Percentiles rank a stretch among this genome's conserved stretches.
Conservation (phyloP, 2,329 filamentous ascomycete genomes). For the Monilinia vaccinii-corymbosi region DNA sequence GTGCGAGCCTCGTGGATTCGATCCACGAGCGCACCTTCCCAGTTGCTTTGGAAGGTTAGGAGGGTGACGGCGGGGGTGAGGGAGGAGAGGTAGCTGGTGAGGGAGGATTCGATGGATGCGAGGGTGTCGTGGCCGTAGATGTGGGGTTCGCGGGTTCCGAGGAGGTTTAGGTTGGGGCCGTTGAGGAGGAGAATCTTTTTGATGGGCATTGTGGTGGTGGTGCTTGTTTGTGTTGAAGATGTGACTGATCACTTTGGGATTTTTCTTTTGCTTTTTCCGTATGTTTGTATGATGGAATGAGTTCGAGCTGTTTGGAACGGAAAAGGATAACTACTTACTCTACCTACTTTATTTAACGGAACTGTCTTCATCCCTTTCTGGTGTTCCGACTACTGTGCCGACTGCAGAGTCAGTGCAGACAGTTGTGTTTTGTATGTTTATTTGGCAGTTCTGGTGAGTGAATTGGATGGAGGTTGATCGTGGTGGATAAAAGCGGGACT, state of each 20-base stretch:
- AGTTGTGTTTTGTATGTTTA: not conserved
- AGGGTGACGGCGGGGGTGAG: slow-evolving; percentile 33
- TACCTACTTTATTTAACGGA: not conserved
- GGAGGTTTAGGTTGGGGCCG: slow-evolving; percentile 75
- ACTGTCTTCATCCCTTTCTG: not conserved
- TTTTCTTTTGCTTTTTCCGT: no score
- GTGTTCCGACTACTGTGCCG: not conserved
- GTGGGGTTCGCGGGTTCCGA: slow-evolving; percentile 64
- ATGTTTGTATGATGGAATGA: not conserved
- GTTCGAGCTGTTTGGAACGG: not conserved
- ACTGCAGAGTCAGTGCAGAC: no score
- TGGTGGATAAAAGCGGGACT: not conserved
- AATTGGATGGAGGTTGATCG: not conserved
- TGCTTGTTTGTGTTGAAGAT: no score
- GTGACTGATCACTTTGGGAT: no score
- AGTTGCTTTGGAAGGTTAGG: slow-evolving; percentile 63
- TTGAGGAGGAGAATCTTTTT: slow-evolving; percentile 60
- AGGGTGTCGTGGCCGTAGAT: slow-evolving; percentile 67
- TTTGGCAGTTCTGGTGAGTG: not conserved
- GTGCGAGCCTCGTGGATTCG: slow-evolving; percentile 52
- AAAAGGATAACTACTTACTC: not conserved
- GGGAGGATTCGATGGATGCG: slow-evolving; percentile 40
- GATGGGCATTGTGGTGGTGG: slow-evolving; percentile 26
- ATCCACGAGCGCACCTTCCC: slow-evolving; percentile 47
- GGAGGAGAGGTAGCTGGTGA: slow-evolving; percentile 13